Base-by-base conservation (phyloP, 345 rosid genomes). In the Turnera subulata region DNA sequence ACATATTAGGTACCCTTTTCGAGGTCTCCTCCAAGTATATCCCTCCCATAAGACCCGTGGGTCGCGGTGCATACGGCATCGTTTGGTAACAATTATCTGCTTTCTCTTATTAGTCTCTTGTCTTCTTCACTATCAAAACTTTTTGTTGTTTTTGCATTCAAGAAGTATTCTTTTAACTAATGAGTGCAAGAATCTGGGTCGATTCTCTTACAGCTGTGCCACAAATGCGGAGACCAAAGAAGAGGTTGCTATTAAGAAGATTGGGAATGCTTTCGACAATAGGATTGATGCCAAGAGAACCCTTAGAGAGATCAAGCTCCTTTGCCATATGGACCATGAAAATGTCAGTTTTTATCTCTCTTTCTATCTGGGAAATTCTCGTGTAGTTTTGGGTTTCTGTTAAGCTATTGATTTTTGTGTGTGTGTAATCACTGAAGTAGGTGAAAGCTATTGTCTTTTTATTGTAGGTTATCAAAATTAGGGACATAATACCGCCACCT, bases 301-400 rank as follows among this genome's bases (percentile, higher is more conserved):
- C 5, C 94, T 91, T 46, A 81, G 96, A n/a, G 96, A 88, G 80
- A 88, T 88, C 84, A 91, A 85, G 84, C 76, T 85, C 39, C 96
- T 85, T 64, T 82, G 94, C 53, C 98, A 88, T 65, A 82, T 88
- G 79, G 83, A 85, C 56, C 96, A 91, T 77, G 96, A 88, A 73
- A 88, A 84, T 58, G 98, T 88, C 62, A 70, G 32, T 45, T 21
- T 47, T 10, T 22, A 16, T 13, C 46, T 1, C 50, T 15, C 5
- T 13, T n/a, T n/a, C n/a, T n/a, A n/a, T n/a, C n/a, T n/a, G n/a
- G n/a, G n/a, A n/a, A n/a, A n/a, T n/a, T n/a, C n/a, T n/a, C n/a
- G n/a, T n/a, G n/a, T n/a, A n/a, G n/a, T n/a, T n/a, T n/a, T 17
- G 18, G 17, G 16, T 24, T 14, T 46, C 29, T n/a, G 11, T 15